Percentiles rank a stretch among this genome's conserved stretches.
phyloP scores from a whole-genome alignment of 2,329 filamentous ascomycete genomes.

The Beauveria sp. region DNA sequence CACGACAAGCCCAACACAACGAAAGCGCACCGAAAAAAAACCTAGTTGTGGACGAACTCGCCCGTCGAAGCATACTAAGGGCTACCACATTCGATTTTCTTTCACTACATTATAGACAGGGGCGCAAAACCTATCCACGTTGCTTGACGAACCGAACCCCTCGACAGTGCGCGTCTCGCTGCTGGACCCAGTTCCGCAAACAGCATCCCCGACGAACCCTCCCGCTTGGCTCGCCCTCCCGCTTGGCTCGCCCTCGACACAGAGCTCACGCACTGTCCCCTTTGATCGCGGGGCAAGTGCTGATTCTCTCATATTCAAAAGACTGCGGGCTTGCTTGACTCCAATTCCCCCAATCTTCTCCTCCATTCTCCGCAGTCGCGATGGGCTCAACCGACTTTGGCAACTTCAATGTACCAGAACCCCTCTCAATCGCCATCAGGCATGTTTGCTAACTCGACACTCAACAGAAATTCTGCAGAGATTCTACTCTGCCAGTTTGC shows the following conservation, averaged over 20 bases:
- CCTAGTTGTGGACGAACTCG: not conserved
- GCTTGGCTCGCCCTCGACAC: slow-evolving; percentile 7
- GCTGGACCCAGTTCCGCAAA: slow-evolving; percentile 6
- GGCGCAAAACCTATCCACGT: not conserved
- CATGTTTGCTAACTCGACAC: slow-evolving; percentile 3
- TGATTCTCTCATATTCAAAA: not conserved
- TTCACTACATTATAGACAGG: not conserved
- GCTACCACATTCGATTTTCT: not conserved
- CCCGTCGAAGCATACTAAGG: not conserved
- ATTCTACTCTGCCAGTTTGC: slow-evolving; percentile 76
- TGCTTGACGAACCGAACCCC: not conserved
- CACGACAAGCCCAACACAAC: not conserved
- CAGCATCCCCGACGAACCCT: not conserved
- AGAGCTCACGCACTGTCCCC: not conserved
- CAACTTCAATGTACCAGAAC: slow-evolving; percentile 45
- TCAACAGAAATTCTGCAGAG: slow-evolving; percentile 68
- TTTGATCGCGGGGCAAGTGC: not conserved
- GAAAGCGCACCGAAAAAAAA: not conserved
- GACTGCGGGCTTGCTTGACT: not conserved
- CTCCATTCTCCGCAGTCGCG: slow-evolving; percentile 23
- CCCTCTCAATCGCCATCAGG: slow-evolving; percentile 12
- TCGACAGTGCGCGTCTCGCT: not conserved
- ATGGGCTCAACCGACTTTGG: slow-evolving; percentile 57
- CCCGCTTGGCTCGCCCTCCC: slow-evolving; percentile 4
- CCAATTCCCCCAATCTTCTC: not conserved